Conservation (phyloP, 306 rosid species). For the Cucumis melo region DNA sequence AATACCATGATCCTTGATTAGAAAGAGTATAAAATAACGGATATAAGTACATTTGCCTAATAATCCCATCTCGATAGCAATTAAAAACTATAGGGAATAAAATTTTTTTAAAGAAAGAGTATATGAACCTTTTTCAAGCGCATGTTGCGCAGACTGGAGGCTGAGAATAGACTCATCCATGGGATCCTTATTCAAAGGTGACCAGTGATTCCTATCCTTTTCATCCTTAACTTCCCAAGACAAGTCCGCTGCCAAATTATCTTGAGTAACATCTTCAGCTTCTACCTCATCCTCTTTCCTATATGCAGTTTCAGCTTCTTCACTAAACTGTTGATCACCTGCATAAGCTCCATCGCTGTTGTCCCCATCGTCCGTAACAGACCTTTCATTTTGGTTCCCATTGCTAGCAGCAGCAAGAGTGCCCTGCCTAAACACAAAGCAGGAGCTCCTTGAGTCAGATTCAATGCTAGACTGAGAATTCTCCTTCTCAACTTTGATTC, state of each 20-base stretch:
- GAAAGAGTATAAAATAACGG: neutral
- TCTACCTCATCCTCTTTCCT: conserved; percentile 34
- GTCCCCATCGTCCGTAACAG: conserved; percentile 30
- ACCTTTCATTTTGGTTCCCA: conserved; percentile 44
- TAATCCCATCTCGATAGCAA: neutral
- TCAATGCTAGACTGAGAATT: conserved; percentile 72
- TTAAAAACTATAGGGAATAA: neutral
- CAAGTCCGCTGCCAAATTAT: conserved; percentile 29
- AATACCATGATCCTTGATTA: neutral
- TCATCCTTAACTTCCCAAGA: conserved; percentile 40
- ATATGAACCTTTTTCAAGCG: conserved; percentile 68
- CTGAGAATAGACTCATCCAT: conserved; percentile 39
- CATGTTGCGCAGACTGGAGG: conserved; percentile 68
- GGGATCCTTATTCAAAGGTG: conserved; percentile 44
- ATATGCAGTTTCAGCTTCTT: conserved; percentile 40
- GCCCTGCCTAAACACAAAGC: conserved; percentile 37
- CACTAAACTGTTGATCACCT: conserved; percentile 32
- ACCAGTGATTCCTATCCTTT: conserved; percentile 32
- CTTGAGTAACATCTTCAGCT: conserved; percentile 35
- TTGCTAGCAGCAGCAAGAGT: conserved; percentile 31
- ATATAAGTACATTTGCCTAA: neutral
- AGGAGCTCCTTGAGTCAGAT: conserved; percentile 89
- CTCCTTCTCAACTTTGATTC: conserved; percentile 47
- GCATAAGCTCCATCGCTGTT: conserved; percentile 43
- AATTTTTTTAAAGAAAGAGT: neutral